phyloP scores from a whole-genome alignment of 352 stramenopile genomes.

The Globisporangium camurandrum region DNA sequence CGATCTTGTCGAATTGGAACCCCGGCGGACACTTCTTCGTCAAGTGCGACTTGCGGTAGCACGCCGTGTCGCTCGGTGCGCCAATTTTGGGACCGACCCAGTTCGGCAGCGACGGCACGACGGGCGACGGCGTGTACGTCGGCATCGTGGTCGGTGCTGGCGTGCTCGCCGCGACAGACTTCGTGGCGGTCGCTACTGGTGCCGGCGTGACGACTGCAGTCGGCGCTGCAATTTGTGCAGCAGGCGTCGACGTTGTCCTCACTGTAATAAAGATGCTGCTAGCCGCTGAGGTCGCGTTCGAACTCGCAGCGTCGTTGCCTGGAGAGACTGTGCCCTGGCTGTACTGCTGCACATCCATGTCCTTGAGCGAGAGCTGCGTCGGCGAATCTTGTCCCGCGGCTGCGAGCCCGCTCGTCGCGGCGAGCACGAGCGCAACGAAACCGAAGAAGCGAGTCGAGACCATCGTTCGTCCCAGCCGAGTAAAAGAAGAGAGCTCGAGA shows the following conservation, averaged over 20 bases:
- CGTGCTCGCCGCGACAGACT: not conserved
- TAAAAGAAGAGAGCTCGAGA: not conserved
- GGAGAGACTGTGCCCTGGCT: slow-evolving; percentile 1
- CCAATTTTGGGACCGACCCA: slow-evolving; percentile 17
- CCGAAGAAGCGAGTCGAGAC: slow-evolving; percentile 8
- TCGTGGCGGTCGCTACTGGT: not conserved
- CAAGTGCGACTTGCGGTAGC: slow-evolving; percentile 18
- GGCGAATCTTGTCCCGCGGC: not conserved
- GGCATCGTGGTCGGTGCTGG: not conserved
- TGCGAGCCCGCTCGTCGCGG: slow-evolving; percentile 1
- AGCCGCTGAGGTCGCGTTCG: not conserved
- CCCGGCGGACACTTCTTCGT: slow-evolving; percentile 14
- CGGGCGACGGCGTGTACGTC: not conserved
- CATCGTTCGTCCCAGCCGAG: not conserved
- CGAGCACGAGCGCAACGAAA: slow-evolving; percentile 4
- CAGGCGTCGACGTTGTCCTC: not conserved
- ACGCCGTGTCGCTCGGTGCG: slow-evolving; percentile 10
- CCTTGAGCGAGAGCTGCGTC: not conserved
- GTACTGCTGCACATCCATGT: slow-evolving; percentile 1
- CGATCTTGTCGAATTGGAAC: slow-evolving; percentile 12
- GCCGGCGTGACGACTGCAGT: not conserved
- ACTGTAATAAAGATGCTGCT: not conserved
- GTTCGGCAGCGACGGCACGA: slow-evolving; percentile 11
- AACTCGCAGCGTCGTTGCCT: not conserved
- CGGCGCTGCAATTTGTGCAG: not conserved